These are phyloP conservation scores for Zoysia japonica DNA, from an alignment of 176 grass and related monocot genomes.

Conservation along the genomic window DNA sequence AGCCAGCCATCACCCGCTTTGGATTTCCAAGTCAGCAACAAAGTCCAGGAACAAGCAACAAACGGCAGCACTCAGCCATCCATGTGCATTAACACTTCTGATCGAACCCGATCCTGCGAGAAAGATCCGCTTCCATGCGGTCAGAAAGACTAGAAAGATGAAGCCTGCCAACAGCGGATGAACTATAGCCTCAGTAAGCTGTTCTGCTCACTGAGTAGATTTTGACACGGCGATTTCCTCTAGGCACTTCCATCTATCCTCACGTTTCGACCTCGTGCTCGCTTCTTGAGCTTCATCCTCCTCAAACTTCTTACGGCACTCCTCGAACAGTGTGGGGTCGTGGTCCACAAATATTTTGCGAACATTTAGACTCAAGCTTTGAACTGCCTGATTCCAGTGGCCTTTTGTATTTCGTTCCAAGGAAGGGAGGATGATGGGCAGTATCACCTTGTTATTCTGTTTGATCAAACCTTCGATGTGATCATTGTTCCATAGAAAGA, in stretches of 20 bases:
- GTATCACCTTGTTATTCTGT: constrained; percentile 62
- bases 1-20: constrained; percentile 5
- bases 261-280: constrained; percentile 44
- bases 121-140: constrained; percentile 1
- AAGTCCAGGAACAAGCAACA: constrained; percentile 30
- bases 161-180: not conserved
- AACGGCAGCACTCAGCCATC: constrained; percentile 16
- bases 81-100: constrained; percentile 40
- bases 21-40: constrained; percentile 46
- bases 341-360: constrained; percentile 67
- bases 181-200: constrained; percentile 28
- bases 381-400: constrained; percentile 74
- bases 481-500: constrained; percentile 75
- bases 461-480: constrained; percentile 72
- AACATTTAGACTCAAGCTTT: constrained; percentile 72
- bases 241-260: constrained; percentile 63
- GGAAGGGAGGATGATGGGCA: constrained; percentile 68
- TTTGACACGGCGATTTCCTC: constrained; percentile 60
- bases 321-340: constrained; percentile 58
- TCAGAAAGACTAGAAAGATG: constrained; percentile 25
- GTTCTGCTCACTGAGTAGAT: constrained; percentile 37
- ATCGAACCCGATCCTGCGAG: constrained; percentile 10
- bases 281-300: constrained; percentile 61
- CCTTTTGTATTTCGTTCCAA: constrained; percentile 63
- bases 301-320: constrained; percentile 66